phyloP scores from a whole-genome alignment of 2,329 filamentous ascomycete species.

The Elsinoe australis region DNA sequence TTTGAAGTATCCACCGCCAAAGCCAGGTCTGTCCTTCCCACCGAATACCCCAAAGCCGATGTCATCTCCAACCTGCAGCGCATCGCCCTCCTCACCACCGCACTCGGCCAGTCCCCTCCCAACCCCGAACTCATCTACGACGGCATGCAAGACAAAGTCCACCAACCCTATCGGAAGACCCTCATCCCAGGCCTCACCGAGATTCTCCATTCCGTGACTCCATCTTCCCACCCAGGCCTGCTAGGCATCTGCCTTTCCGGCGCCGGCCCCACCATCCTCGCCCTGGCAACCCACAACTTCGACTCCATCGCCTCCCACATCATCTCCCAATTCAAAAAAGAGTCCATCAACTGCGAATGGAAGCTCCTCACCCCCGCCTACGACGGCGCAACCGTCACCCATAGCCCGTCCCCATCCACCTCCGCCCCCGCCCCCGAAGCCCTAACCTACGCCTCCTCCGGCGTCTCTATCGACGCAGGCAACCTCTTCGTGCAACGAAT shows the following conservation, averaged over 20 bases:
- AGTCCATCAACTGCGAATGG: slow-evolving; percentile 76
- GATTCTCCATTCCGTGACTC: slow-evolving; percentile 85
- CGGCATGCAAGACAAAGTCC: slow-evolving; percentile 97
- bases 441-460: slow-evolving; percentile 85
- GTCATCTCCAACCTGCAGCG: slow-evolving; percentile 95
- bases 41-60: slow-evolving; percentile 69
- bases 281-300: slow-evolving; percentile 84
- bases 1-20: slow-evolving; percentile 94
- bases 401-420: slow-evolving; percentile 20
- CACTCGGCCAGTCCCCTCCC: slow-evolving; percentile 80
- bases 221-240: slow-evolving; percentile 75
- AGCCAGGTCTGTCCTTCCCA: slow-evolving; percentile 76
- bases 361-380: slow-evolving; percentile 81
- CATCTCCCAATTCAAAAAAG: slow-evolving; percentile 61
- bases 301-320: slow-evolving; percentile 67
- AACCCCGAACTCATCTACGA: slow-evolving; percentile 91
- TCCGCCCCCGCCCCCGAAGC: slow-evolving; percentile 23
- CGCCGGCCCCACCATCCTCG: slow-evolving; percentile 89
- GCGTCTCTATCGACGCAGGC: slow-evolving; percentile 88
- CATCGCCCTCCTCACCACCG: slow-evolving; percentile 81
- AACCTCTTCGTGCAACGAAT: slow-evolving; percentile 90
- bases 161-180: slow-evolving; percentile 88
- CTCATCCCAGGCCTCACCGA: slow-evolving; percentile 88
- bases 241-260: slow-evolving; percentile 92
- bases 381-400: slow-evolving; percentile 47